These are phyloP conservation scores for Trametes cingulata DNA, from an alignment of 768 basidiomycete genomes.

Conservation along the genomic window DNA sequence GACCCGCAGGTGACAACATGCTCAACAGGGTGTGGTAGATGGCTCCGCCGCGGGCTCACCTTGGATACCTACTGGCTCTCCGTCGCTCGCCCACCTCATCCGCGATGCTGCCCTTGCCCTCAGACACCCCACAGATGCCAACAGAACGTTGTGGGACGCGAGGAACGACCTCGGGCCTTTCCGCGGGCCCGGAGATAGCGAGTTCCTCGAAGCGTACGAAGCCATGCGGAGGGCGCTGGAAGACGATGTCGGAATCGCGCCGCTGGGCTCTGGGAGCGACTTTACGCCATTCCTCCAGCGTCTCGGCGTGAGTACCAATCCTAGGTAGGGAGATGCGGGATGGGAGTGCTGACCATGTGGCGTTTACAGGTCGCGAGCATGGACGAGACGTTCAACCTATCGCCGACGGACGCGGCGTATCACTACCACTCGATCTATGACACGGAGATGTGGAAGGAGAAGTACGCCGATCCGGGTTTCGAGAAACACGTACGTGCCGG, in stretches of 20 bases:
- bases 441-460: conserved; percentile 56
- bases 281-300: conserved; percentile 90
- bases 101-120: conserved; percentile 65
- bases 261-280: conserved; percentile 88
- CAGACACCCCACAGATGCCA: conserved; percentile 65
- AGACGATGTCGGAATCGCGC: conserved; percentile 41
- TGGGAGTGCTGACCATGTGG: background rate
- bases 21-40: background rate
- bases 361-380: conserved; percentile 35
- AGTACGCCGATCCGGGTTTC: conserved; percentile 64
- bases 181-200: conserved; percentile 42
- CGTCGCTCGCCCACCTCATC: conserved; percentile 79
- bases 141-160: conserved; percentile 82
- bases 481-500: conserved; percentile 47
- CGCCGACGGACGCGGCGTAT: conserved; percentile 48
- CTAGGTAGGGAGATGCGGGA: conserved; percentile 18
- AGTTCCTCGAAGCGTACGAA: conserved; percentile 44
- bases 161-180: conserved; percentile 56
- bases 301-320: conserved; percentile 51
- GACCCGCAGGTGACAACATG: background rate
- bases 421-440: conserved; percentile 66
- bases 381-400: conserved; percentile 37
- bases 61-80: conserved; percentile 60
- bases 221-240: conserved; percentile 29
- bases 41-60: conserved; percentile 14